A percentile compares a stretch with the other conserved stretches of the same genome.
phyloP scores from a whole-genome alignment of 1,139 yeast genomes.

The Candida gigantensis region DNA sequence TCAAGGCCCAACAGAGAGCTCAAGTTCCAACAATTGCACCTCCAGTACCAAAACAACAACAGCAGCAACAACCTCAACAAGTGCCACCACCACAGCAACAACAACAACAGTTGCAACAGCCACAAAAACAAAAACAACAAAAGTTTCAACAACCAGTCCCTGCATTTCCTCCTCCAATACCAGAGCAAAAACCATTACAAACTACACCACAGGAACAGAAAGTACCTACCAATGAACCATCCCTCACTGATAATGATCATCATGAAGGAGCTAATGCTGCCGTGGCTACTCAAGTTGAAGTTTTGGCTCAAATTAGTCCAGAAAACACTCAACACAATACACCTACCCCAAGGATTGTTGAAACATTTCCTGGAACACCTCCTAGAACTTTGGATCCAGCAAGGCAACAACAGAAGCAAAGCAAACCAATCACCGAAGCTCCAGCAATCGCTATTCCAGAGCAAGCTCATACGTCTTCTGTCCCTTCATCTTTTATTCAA shows the following conservation, averaged over 20 bases:
- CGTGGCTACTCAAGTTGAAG: constrained; percentile 17
- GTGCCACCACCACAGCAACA: constrained; percentile 8
- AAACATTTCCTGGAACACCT: constrained; percentile 12
- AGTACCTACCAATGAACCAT: too few species aligned
- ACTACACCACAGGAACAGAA: too few species aligned
- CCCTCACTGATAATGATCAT: too few species aligned
- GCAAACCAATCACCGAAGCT: constrained; percentile 1
- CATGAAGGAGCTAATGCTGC: constrained; percentile 12
- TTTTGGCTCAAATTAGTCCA: constrained; percentile 11
- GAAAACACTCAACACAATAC: constrained; percentile 9
- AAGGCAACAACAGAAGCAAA: constrained; percentile 6
- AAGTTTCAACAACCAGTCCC: too few species aligned
- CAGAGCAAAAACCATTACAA: constrained; percentile 10
- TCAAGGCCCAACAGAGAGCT: constrained; percentile 28
- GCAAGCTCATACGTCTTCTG: constrained; percentile 63
- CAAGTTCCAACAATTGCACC: constrained; percentile 16
- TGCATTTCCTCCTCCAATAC: constrained; percentile 1
- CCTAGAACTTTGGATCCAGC: constrained; percentile 23
- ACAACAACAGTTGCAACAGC: too few species aligned
- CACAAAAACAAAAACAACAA: too few species aligned
- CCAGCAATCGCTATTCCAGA: constrained; percentile 53
- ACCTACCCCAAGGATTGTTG: constrained; percentile 15
- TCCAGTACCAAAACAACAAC: constrained; percentile 13
- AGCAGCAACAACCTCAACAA: constrained; percentile 15
- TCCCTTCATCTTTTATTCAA: constrained; percentile 19